Evolutionary conservation across 2,329 filamentous ascomycete genomes (phyloP), one percentile per base, ranked within the genome.

Genomic region (Penicillium sp.): DNA sequence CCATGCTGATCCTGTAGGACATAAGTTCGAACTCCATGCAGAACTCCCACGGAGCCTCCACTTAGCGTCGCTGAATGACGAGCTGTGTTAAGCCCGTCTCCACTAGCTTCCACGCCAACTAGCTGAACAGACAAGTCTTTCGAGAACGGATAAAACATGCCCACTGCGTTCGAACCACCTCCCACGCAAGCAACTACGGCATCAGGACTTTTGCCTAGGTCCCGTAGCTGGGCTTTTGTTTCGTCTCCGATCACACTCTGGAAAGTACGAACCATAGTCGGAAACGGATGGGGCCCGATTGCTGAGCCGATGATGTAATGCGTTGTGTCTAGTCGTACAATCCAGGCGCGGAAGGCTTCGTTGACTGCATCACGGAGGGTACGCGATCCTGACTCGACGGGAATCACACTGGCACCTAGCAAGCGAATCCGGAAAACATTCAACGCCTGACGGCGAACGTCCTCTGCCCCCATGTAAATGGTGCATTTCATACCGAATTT

Each of bases 401-500:
- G 85, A 31, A 96, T 81, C 23, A 97, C 93, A 62, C 87, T 87
- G 45, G 93, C 93, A 49, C 94, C 94, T 7, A 97, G 85, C 2
- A 96, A 81, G 70, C 92, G 91, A 81, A 99, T 97, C 44, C 92
- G 87, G 82, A 96, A 96, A 29, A 97, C 93, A 72, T 96, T 96
- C 52, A 96, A 80, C 0, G 93, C 90, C 72, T 97, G 93, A 60
- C 92, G 85, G 47, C 91, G 85, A 39, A 96, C 91, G 66, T 99
- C 94, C 75, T 96, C 92, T 39, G 90, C 90, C 60, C 94, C 94
- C 94, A 99, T 97, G 75, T 90, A 96, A 47, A 97, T 87, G 13
- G 91, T 96, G 70, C 94, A 97, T 71, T 93, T 88, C 90, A 97
- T 92, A 66, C 89, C 90, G 66, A 99, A 96, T 74, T 95, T 95